Base-by-base conservation (phyloP, 805 yeast genomes). In the Ogataea trehaloabstinens region DNA sequence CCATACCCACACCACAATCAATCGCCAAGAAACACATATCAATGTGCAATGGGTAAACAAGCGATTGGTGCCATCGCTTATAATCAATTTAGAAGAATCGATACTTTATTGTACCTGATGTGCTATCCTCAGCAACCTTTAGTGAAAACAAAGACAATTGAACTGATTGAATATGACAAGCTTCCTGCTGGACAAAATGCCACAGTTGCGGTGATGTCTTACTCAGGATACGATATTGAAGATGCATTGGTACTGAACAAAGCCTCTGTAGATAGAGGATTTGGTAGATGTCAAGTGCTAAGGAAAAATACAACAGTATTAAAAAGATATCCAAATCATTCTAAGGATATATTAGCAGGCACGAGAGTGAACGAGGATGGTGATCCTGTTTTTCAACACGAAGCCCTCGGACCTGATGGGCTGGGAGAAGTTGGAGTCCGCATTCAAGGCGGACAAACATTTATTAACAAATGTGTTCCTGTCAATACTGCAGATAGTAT, bases 1-100 rank as follows among this genome's bases (percentile, higher is more conserved):
- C 95, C 95, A 15, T 86, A 87, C 56, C 95, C 95, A 32, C 95
- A 86, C 58, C 95, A 86, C 61, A 86, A 86, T 66, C 95, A 86
- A 66, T 85, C 95, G 4, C 95, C 95, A 31, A 79, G 95, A 72
- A 86, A 86, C 64, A 86, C 95, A 4, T 86, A 86, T 66, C 95
- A 86, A 65, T 86, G 95, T 74, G 95, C 95, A 59, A 86, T 86
- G 95, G 95, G 96, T 80, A 88, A 88, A 67, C 99, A 93, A 69
- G 99, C 99, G n/a, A 91, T 93, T 64, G 99, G 99, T 52, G 98
- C 98, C 2, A 93, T 93, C 65, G 96, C 95, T 8, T 93, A 93
- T 62, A 93, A 93, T 63, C 99, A 93, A 66, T 86, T 93, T 68
- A 78, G 88, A 59, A 82, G 99, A 63, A 91, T 93, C 50, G 99